phyloP scores from a whole-genome alignment of 768 basidiomycete species.

The Suillus spraguei region DNA sequence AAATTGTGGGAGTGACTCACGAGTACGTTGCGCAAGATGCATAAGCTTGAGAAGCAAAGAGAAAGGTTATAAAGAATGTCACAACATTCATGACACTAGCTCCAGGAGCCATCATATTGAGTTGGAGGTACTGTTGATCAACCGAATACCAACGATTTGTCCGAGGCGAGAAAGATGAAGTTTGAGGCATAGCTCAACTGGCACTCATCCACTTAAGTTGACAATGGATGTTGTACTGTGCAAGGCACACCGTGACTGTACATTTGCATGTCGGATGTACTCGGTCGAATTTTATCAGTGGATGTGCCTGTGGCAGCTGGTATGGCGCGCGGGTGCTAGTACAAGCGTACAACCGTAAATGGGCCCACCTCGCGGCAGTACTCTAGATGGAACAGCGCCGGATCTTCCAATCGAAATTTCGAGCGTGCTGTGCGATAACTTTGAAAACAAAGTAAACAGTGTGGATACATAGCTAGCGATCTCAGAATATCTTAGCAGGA shows the following conservation, averaged over 20 bases:
- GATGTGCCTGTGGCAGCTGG: not conserved
- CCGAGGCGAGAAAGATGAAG: not conserved
- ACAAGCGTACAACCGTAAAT: not conserved
- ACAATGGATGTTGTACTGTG: not conserved
- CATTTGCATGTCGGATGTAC: too few relatives aligned
- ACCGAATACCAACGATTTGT: not conserved
- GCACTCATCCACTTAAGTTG: not conserved
- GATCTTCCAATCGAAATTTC: not conserved
- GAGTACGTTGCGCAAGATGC: not conserved
- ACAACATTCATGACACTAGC: not conserved
- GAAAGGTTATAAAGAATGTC: not conserved
- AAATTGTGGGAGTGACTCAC: not conserved
- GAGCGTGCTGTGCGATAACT: not conserved
- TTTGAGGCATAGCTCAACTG: not conserved
- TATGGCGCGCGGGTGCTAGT: not conserved
- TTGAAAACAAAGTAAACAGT: not conserved
- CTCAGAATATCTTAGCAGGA: too few relatives aligned
- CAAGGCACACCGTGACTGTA: too few relatives aligned
- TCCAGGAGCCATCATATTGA: too few relatives aligned
- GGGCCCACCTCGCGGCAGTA: not conserved
- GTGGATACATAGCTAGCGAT: too few relatives aligned
- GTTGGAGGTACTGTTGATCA: too few relatives aligned
- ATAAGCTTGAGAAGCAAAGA: slow-evolving; percentile 5
- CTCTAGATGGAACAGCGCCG: not conserved
- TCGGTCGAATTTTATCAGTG: too few relatives aligned